Evolutionary conservation across 2,329 filamentous ascomycete species (phyloP), one percentile per base, ranked within the genome.

Genomic region (Colletotrichum sp.): DNA sequence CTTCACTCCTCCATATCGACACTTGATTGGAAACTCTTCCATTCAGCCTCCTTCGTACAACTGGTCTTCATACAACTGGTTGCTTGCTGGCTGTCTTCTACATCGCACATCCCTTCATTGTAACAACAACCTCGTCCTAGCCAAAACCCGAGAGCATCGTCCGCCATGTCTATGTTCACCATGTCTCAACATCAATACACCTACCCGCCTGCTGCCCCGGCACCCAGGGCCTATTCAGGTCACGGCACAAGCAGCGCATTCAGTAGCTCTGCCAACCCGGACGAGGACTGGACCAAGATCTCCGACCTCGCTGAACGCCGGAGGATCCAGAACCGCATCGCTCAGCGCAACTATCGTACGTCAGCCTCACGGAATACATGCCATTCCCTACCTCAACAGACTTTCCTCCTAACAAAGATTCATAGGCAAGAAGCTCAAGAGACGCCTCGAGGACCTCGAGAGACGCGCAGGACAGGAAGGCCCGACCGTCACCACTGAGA

Each of bases 251-350:
- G 95, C 88, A 98, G 95, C 87, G 96, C 96, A 80, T 98, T 98
- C 89, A 98, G 95, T 87, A 94, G 94, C 81, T 98, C 95, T 78
- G 96, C 96, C 81, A 98, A 98, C 85, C 95, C 96, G 71, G 96
- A 98, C 83, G 96, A 99, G 87, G 96, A 99, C 88, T 99, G 96
- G 96, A 98, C 96, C 83, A 98, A 98, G 92, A 98, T 99, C 84
- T 98, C 96, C 74, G 96, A 99, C 85, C 93, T 99, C 76, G 96
- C 96, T 67, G 96, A 99, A 87, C 93, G 97, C 82, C 91, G 96
- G 82, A 92, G 96, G 83, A 98, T 98, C 88, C 96, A 99, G 87
- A 99, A 99, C 88, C 93, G 96, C 80, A 98, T 99, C 90, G 96
- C 96, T 80, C 96, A 99, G 87, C 94, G 96, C 82, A 98, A 98